Base-by-base conservation (phyloP, 371 early-diverging fungal species). In the Apophysomyces trapeziformis region DNA sequence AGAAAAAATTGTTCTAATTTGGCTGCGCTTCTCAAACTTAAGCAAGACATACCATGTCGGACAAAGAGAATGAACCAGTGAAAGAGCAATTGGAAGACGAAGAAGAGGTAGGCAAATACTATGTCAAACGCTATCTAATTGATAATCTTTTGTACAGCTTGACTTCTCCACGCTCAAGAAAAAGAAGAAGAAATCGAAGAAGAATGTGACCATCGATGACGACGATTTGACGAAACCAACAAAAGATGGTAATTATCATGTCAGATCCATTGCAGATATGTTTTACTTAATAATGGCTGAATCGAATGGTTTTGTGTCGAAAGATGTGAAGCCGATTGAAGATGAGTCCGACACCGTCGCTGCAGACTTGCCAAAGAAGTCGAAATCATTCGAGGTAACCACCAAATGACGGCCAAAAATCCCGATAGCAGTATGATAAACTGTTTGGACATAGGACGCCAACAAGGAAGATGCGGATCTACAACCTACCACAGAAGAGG, bases 321-420 rank as follows among this genome's bases (percentile, higher is more conserved):
- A 50, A 50, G 54, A 9, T 32, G 67, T 64, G 80, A 64, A 37
- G 76, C 79, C 44, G 81, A 72, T 26, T 43, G 89, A 85, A 43
- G 91, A 91, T 21, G 35, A 32, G 69, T 83, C 85, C 60, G 82
- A 80, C 59, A 84, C 88, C 69, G 85, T 90, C 87, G 92, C 92
- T 78, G 87, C 87, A 63, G 91, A 90, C 66, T 75, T 87, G 78
- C 91, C 90, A 74, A 92, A 93, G 86, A 92, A 91, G 88, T 82
- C 84, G 74, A 86, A 87, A 79, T 78, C 84, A 47, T 75, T 61
- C 35, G 78, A 73, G 64, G 73, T 64, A 85, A 44, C 67, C 8
- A 41, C 8, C 8, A 41, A 41, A 41, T 1, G 41, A 41, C 41
- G 4, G 8, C 41, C 8, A 41, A 41, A 11, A 41, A 1, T 5